These are phyloP conservation scores for Globisporangium recalcitrans DNA, from an alignment of 352 stramenopile genomes.

Conservation along the genomic window DNA sequence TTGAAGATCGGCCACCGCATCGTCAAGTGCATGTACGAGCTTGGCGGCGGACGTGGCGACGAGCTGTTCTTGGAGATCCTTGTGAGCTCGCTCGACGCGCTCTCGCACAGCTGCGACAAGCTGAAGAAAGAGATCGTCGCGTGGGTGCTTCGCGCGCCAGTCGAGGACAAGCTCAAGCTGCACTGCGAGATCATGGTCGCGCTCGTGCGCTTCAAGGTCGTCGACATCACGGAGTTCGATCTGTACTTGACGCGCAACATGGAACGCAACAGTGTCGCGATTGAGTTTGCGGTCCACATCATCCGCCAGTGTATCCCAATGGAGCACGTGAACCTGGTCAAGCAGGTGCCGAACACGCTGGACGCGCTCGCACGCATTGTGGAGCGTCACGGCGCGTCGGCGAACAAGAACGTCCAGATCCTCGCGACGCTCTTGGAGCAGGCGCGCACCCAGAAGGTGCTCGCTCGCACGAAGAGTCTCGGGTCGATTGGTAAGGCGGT, in stretches of 20 bases:
- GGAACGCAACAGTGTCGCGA: constrained; percentile 92
- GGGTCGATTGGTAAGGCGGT: constrained; percentile 42
- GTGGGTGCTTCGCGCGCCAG: constrained; percentile 92
- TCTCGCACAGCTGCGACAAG: constrained; percentile 90
- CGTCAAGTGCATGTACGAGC: constrained; percentile 97
- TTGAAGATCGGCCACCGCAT: constrained; percentile 96
- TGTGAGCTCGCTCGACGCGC: constrained; percentile 91
- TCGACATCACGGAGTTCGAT: constrained; percentile 92
- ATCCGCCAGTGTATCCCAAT: constrained; percentile 89
- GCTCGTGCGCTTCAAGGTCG: constrained; percentile 92
- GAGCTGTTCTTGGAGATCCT: constrained; percentile 94
- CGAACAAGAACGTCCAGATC: constrained; percentile 87
- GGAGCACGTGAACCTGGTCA: constrained; percentile 88
- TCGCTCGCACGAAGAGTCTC: constrained; percentile 35
- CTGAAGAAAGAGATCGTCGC: constrained; percentile 92
- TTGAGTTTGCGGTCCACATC: constrained; percentile 96
- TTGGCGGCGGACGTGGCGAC: constrained; percentile 77
- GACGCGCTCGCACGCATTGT: constrained; percentile 86
- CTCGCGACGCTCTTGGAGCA: constrained; percentile 75
- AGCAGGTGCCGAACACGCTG: constrained; percentile 92
- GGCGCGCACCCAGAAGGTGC: constrained; percentile 53
- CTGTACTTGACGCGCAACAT: constrained; percentile 93
- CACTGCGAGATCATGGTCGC: constrained; percentile 95
- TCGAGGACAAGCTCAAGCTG: constrained; percentile 93
- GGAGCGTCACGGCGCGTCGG: constrained; percentile 65